These are phyloP conservation scores for Leptomonas pyrrhocoris DNA, from an alignment of 208 protist species.

Conservation along the genomic window DNA sequence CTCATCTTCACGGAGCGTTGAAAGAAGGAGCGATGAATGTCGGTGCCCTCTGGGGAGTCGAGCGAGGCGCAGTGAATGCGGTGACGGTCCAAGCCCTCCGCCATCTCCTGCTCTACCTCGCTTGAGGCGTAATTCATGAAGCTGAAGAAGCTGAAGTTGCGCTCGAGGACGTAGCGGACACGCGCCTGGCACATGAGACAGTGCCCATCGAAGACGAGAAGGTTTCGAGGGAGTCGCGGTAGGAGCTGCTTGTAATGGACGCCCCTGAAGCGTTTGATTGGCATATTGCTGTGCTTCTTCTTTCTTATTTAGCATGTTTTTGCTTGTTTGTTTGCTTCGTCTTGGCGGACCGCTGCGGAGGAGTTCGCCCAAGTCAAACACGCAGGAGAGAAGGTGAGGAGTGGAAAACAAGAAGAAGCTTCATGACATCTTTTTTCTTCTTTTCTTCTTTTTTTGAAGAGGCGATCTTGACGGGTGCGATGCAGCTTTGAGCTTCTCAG, in stretches of 20 bases:
- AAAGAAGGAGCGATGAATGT: constrained; percentile 59
- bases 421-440: no score
- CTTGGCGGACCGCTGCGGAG: no score
- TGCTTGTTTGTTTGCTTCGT: neutral
- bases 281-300: constrained; percentile 6
- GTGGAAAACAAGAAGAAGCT: no score
- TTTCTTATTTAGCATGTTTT: neutral
- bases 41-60: constrained; percentile 50
- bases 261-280: constrained; percentile 44
- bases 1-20: neutral
- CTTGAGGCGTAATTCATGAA: constrained; percentile 38
- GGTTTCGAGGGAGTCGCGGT: constrained; percentile 69
- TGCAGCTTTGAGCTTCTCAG: no score
- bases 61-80: constrained; percentile 70
- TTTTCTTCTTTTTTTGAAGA: no score
- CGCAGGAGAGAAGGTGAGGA: no score
- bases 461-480: no score
- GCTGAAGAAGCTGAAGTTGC: constrained; percentile 86
- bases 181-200: constrained; percentile 76
- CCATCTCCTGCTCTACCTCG: constrained; percentile 31
- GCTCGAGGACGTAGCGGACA: constrained; percentile 74
- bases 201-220: constrained; percentile 83
- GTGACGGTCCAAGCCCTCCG: constrained; percentile 54
- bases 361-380: no score
- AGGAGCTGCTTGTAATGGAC: constrained; percentile 46